Conservation (phyloP, 495 filamentous ascomycete species). For the Symbiotaphrina buchneri region DNA sequence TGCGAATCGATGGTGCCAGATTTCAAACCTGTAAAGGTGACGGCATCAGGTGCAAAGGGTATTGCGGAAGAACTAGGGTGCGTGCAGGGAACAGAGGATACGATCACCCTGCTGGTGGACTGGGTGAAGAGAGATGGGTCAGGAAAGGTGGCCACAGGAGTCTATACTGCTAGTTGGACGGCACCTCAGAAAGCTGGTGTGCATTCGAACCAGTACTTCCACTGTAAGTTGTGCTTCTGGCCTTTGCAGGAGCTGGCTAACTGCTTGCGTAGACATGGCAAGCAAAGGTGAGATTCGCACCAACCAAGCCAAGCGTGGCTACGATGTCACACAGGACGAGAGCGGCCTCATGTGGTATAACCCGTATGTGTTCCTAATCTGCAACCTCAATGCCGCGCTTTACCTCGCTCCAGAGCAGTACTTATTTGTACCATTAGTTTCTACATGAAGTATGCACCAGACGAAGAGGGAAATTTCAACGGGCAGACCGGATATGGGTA, state of each 20-base stretch:
- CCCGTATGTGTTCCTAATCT: conserved; percentile 17
- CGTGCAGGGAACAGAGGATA: conserved; percentile 64
- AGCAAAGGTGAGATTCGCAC: conserved; percentile 65
- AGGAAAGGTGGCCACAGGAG: conserved; percentile 54
- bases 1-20: conserved; percentile 75
- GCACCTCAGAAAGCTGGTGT: conserved; percentile 81
- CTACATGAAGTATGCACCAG: conserved; percentile 91
- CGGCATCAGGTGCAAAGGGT: conserved; percentile 51
- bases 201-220: conserved; percentile 90
- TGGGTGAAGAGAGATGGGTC: conserved; percentile 55
- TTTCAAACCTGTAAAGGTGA: conserved; percentile 57
- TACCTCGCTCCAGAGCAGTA: not conserved
- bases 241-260: conserved; percentile 3
- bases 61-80: conserved; percentile 55
- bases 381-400: not conserved
- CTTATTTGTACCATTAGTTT: conserved; percentile 19
- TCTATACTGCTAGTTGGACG: conserved; percentile 89
- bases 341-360: conserved; percentile 63
- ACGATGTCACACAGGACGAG: conserved; percentile 74
- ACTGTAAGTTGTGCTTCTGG: conserved; percentile 25
- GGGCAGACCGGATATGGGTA: conserved; percentile 88
- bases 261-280: conserved; percentile 35
- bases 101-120: conserved; percentile 71
- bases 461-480: conserved; percentile 84
- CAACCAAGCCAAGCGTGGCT: conserved; percentile 85